phyloP scores from a whole-genome alignment of 2,329 filamentous ascomycete genomes.

The Catunica adiposa region DNA sequence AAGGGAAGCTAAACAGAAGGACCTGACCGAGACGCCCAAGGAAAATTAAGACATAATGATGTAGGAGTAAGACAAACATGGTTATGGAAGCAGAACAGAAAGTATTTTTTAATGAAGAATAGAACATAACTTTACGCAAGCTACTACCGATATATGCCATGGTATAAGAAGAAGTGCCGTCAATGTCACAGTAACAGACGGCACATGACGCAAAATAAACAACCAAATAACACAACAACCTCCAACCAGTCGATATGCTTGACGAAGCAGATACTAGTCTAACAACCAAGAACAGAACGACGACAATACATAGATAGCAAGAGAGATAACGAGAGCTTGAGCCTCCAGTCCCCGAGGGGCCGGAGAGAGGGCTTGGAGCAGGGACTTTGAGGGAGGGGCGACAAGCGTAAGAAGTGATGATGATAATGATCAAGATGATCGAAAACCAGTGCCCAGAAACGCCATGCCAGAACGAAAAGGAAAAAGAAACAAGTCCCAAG shows the following conservation, averaged over 20 bases:
- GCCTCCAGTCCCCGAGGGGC: neutral
- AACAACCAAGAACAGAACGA: neutral
- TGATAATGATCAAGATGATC: slow-evolving; percentile 14
- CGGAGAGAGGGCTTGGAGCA: neutral
- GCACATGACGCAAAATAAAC: neutral
- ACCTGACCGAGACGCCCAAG: no score
- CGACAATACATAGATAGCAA: slow-evolving; percentile 1
- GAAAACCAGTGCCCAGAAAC: slow-evolving; percentile 14
- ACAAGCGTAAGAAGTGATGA: slow-evolving; percentile 1
- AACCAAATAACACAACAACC: neutral
- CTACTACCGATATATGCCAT: neutral
- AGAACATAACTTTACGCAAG: neutral
- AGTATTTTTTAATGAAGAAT: neutral
- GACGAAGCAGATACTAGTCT: neutral
- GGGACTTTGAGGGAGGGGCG: neutral
- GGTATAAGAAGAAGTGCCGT: neutral
- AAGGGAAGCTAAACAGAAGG: no score
- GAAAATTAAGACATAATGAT: no score
- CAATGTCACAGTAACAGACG: neutral
- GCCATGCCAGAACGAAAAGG: slow-evolving; percentile 14
- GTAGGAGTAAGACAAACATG: no score
- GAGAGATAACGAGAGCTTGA: neutral
- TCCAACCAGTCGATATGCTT: neutral
- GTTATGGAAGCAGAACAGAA: no score
- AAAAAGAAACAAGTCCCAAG: slow-evolving; percentile 12